Percentiles rank a stretch among this genome's conserved stretches.
These are phyloP conservation scores for Talaromyces verruculosus DNA, from an alignment of 2,329 filamentous ascomycete species.

Conservation along the genomic window DNA sequence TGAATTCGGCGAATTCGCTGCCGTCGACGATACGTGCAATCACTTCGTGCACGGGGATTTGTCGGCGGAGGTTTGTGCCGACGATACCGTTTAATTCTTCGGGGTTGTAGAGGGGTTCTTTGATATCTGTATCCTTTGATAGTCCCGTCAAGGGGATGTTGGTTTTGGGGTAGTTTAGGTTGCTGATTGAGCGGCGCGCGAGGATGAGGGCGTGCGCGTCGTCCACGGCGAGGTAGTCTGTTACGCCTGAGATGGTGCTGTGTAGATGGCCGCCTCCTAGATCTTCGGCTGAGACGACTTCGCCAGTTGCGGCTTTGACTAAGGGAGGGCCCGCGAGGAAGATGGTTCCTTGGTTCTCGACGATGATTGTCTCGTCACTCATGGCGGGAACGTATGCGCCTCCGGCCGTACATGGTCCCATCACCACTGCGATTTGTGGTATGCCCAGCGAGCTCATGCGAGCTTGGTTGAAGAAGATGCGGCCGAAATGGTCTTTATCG, in stretches of 20 bases:
- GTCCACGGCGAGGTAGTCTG: constrained; percentile 91
- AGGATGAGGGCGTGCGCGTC: constrained; percentile 89
- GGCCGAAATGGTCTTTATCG: constrained; percentile 89
- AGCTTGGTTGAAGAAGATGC: constrained; percentile 98
- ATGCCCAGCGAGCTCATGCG: constrained; percentile 86
- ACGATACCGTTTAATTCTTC: constrained; percentile 84
- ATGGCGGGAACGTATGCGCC: constrained; percentile 96
- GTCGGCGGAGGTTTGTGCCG: constrained; percentile 82
- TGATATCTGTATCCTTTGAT: constrained; percentile 45
- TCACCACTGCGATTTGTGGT: constrained; percentile 90
- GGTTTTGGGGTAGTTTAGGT: constrained; percentile 79
- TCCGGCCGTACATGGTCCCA: constrained; percentile 95
- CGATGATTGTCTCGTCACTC: constrained; percentile 97
- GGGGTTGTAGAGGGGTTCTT: constrained; percentile 77
- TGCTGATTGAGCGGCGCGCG: constrained; percentile 77
- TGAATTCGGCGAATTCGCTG: constrained; percentile 89
- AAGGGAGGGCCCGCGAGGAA: constrained; percentile 93
- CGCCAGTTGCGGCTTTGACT: constrained; percentile 93
- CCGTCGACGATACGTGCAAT: constrained; percentile 92
- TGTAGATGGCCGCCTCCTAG: constrained; percentile 88
- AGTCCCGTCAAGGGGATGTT: constrained; percentile 30
- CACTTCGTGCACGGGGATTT: constrained; percentile 82
- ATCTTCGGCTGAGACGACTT: constrained; percentile 86
- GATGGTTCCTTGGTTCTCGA: constrained; percentile 92
- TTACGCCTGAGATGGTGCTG: constrained; percentile 85